Base-by-base conservation (phyloP, 2,329 filamentous ascomycete genomes). In the Hymenoscyphus infarciens region DNA sequence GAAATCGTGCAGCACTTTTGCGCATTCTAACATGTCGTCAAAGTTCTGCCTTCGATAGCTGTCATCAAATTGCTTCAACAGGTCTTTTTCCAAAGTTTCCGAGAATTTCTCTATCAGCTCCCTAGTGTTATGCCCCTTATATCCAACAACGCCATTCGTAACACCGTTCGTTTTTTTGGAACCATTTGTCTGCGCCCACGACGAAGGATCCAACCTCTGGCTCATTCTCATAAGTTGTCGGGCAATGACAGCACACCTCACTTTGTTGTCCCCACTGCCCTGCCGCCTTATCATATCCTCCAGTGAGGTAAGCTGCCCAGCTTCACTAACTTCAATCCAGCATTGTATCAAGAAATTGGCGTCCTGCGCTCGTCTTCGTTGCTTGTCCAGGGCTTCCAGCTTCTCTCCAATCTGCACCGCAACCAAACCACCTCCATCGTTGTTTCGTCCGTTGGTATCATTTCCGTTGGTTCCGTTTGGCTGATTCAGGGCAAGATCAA, bases 11-110 rank as follows among this genome's bases (percentile, higher is more conserved):
- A 99, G 81, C 52, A 97, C 95, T 72, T 91, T 91, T 61, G 96
- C 91, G 74, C 95, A 99, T 74, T 98, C 95, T 78, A 91, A 89
- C 96, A 99, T 99, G 71, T 96, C 93, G 69, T 97, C 92, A 73
- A 96, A 97, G 77, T 98, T 97, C 71, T 96, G 92, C 69, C 90
- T 87, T 67, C 93, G 85, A 75, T 98, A 98, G 79, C 94, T 97
- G 73, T 96, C 92, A 80, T 99, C 96, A 77, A 99, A 99, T 73
- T 97, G 94, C 75, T 93, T 92, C 64, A 99, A 79, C 45, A 99
- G 81, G 73, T 99, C 95, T 74, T 98, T 96, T 76, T 99, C 95
- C 63, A 99, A 78, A 0, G 91, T 93, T 75, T 99, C 95, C 29
- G 93, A 91, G 76, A 98, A 99, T 75, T 97, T 97, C 77, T 99